Base-by-base conservation (phyloP, 2,329 filamentous ascomycete genomes). In the Colletotrichum destructivum region DNA sequence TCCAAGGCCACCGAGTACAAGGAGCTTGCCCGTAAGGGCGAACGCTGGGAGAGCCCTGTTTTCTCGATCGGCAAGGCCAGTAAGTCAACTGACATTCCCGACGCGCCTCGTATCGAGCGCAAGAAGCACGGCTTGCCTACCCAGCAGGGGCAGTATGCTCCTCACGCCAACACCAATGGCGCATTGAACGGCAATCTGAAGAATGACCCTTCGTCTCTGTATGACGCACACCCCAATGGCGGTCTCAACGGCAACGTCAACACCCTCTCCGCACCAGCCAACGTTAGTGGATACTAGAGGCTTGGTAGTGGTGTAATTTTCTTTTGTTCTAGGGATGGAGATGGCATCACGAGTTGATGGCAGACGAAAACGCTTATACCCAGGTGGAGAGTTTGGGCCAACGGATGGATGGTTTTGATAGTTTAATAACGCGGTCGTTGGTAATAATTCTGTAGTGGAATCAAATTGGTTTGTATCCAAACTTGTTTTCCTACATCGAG, bases 1-100 rank as follows among this genome's bases (percentile, higher is more conserved):
- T 92, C 90, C 85, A 98, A 98, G 89, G 95, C 96, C 12, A 97
- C 94, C 31, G 94, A 98, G 82, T 98, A 97, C 88, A 94, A 91
- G 84, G 91, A 98, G 26, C 88, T 98, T 69, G 94, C 96, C 11
- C 87, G 86, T 75, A 94, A 96, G 89, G 96, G 96, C 63, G 93
- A 98, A 67, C 92, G 91, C 82, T 99, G 96, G 96, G 93, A 98
- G 87, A 97, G 93, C 73, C 94, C 96, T 12, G 91, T 99, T 78
- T 99, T 99, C 86, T 92, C 90, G 72, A 92, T 98, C 76, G 96
- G 96, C 59, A 88, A 85, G 54, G 95, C 95, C 13, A 86, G 89
- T 66, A 91, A 92, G 83, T 94, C 93, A 52, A 87, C 84, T 31
- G 89, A 93, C 77, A 88, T 98, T 54, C 95, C 95, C 2, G 80